These are phyloP conservation scores for Ustilago bromivora DNA, from an alignment of 1,284 basidiomycete species.

Conservation along the genomic window DNA sequence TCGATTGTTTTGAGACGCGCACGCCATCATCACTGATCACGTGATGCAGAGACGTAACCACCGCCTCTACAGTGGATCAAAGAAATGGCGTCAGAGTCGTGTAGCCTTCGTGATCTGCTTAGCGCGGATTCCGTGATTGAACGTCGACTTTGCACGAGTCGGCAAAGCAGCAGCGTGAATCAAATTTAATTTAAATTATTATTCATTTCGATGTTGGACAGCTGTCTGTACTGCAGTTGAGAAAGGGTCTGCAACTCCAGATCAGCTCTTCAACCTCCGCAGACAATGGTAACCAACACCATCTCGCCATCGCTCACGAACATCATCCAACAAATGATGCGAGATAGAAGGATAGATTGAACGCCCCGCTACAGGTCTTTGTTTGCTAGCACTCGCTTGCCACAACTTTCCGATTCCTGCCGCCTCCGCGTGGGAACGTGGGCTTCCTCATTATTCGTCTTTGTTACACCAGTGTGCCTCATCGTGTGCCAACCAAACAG, in stretches of 20 bases:
- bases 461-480: too few relatives aligned
- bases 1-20: too few relatives aligned
- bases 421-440: not conserved
- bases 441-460: not conserved
- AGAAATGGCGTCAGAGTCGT: slow-evolving; percentile 40
- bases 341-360: not conserved
- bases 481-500: not conserved
- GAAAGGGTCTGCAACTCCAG: slow-evolving; percentile 13
- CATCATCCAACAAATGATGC: slow-evolving; percentile 19
- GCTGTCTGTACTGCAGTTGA: slow-evolving; percentile 13
- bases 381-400: not conserved
- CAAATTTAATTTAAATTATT: not conserved
- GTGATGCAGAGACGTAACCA: too few relatives aligned
- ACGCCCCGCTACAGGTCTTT: not conserved
- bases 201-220: slow-evolving; percentile 28
- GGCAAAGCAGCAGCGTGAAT: not conserved
- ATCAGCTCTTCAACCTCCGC: slow-evolving; percentile 9
- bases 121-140: slow-evolving; percentile 43
- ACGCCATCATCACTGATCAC: too few relatives aligned
- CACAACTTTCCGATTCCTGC: not conserved
- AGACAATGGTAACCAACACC: not conserved
- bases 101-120: slow-evolving; percentile 29
- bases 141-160: slow-evolving; percentile 19
- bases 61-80: not conserved
- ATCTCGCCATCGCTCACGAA: slow-evolving; percentile 13